These are phyloP conservation scores for Pyricularia grisea DNA, from an alignment of 2,329 filamentous ascomycete species.

Conservation along the genomic window DNA sequence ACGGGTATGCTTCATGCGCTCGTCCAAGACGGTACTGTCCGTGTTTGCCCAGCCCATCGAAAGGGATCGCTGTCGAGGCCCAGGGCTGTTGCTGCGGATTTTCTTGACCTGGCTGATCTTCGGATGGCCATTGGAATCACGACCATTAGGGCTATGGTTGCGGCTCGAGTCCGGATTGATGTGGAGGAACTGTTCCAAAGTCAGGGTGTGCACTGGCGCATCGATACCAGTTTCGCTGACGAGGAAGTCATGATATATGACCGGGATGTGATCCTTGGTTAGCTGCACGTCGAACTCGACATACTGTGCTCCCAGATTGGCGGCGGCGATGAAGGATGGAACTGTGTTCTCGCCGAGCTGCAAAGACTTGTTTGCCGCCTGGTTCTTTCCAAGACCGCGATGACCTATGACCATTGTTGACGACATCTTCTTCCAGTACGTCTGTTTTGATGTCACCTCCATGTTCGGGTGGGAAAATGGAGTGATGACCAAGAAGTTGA, in stretches of 20 bases:
- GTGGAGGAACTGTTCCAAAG: constrained; percentile 89
- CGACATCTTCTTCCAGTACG: constrained; percentile 90
- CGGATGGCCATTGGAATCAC: constrained; percentile 7
- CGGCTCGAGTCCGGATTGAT: constrained; percentile 53
- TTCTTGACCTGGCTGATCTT: constrained; percentile 11
- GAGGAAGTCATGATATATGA: constrained; percentile 97
- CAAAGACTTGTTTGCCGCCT: constrained; percentile 70
- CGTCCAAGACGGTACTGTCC: constrained; percentile 38
- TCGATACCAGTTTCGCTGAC: constrained; percentile 97
- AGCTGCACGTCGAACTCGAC: constrained; percentile 84
- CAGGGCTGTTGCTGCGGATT: constrained; percentile 18
- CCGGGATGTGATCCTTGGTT: constrained; percentile 96
- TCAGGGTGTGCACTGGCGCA: constrained; percentile 90
- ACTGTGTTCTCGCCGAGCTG: constrained; percentile 96
- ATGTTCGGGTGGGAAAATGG: constrained; percentile 92
- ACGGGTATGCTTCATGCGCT: constrained; percentile 94
- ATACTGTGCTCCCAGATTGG: constrained; percentile 76
- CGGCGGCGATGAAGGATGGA: constrained; percentile 90
- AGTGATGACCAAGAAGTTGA: constrained; percentile 92
- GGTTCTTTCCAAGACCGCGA: constrained; percentile 81
- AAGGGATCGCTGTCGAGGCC: constrained; percentile 36
- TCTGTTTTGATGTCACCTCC: constrained; percentile 81
- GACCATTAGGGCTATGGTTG: constrained; percentile 18
- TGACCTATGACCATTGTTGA: constrained; percentile 75
- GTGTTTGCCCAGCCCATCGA: constrained; percentile 37